Evolutionary conservation across 192 early-diverging fungal genomes (phyloP).

Genomic region (Oehlia diaphana): DNA sequence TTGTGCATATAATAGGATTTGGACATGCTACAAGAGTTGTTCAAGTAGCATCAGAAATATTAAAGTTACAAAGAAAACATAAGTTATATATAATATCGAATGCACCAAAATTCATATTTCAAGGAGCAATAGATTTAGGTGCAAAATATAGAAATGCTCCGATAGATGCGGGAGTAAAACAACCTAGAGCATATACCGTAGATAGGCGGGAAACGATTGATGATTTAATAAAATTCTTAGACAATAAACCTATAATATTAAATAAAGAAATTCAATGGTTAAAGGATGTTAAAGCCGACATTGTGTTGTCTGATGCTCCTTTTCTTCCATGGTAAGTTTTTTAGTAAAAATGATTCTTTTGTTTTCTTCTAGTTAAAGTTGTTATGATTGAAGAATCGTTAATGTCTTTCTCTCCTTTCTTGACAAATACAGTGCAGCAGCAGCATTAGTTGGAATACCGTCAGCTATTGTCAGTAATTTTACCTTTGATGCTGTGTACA

Average conservation of each 20-base stretch:
- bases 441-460: slow-evolving; percentile 49
- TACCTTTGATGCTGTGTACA: slow-evolving; percentile 62
- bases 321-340: slow-evolving; percentile 56
- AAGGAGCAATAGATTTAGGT: slow-evolving; percentile 48
- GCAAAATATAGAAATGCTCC: slow-evolving; percentile 55
- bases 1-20: slow-evolving; percentile 44
- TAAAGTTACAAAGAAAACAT: slow-evolving; percentile 43
- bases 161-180: slow-evolving; percentile 63
- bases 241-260: slow-evolving; percentile 41
- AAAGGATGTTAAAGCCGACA: slow-evolving; percentile 49
- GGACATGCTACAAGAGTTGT: slow-evolving; percentile 62
- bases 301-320: slow-evolving; percentile 57
- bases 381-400: background rate
- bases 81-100: slow-evolving; percentile 56
- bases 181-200: slow-evolving; percentile 60
- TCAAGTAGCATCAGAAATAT: slow-evolving; percentile 55
- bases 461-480: slow-evolving; percentile 60
- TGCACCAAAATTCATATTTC: slow-evolving; percentile 59
- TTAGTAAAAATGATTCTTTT: background rate
- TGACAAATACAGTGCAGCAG: slow-evolving; percentile 46
- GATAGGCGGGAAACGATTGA: slow-evolving; percentile 57
- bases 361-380: background rate
- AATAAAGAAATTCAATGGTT: slow-evolving; percentile 53
- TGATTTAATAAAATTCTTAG: slow-evolving; percentile 48
- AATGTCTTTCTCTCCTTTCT: background rate